phyloP scores from a whole-genome alignment of 2,329 filamentous ascomycete genomes.

The Cercospora zeae-maydis region DNA sequence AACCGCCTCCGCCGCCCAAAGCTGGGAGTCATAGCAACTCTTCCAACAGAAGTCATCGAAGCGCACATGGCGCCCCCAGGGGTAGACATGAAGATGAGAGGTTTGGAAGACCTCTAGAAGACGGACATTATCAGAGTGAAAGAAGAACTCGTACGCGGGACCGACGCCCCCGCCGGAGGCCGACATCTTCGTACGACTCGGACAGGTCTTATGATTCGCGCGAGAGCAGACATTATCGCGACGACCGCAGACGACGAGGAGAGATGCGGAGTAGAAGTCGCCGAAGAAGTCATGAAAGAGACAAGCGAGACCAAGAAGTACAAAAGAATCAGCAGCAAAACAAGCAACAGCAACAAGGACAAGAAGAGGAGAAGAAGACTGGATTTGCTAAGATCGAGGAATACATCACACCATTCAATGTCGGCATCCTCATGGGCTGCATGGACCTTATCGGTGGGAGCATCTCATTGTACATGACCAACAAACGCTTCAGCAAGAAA shows the following conservation, averaged over 20 bases:
- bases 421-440: conserved; percentile 20
- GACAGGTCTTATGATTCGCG: conserved; percentile 13
- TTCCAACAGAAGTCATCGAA: conserved; percentile 11
- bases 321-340: not conserved
- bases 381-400: conserved; percentile 7
- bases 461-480: conserved; percentile 21
- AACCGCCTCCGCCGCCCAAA: conserved; percentile 3
- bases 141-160: not conserved
- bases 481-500: conserved; percentile 20
- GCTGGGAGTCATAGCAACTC: conserved; percentile 12
- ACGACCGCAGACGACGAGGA: conserved; percentile 6
- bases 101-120: not conserved
- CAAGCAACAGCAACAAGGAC: conserved; percentile 11
- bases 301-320: conserved; percentile 5
- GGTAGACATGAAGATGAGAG: conserved; percentile 13
- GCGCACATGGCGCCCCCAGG: conserved; percentile 8
- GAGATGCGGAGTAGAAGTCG: conserved; percentile 9
- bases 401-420: conserved; percentile 21
- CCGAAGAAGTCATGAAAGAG: conserved; percentile 4
- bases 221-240: not conserved
- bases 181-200: conserved; percentile 8
- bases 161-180: conserved; percentile 3
- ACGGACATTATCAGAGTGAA: conserved; percentile 1
- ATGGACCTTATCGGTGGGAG: conserved; percentile 22
- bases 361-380: conserved; percentile 9